Conservation (phyloP, 1,284 basidiomycete genomes). For the Limonomyces culmigenus region DNA sequence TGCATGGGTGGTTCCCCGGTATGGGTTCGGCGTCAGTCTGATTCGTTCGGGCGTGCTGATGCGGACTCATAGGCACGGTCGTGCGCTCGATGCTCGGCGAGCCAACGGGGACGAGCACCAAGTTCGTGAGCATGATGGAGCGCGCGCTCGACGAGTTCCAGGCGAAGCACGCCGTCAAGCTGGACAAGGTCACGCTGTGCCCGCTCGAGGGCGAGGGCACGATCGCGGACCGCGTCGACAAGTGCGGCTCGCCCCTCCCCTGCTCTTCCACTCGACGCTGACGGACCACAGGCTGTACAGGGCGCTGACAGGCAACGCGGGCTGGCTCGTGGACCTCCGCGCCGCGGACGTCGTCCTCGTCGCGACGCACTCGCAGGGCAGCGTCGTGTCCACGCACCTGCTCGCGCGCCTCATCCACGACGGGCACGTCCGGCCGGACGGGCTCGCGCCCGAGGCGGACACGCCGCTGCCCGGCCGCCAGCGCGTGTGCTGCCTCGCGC, state of each 20-base stretch:
- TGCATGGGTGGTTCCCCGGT: conserved; percentile 77
- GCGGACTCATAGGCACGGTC: conserved; percentile 18
- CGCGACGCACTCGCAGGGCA: conserved; percentile 89
- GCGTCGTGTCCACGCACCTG: conserved; percentile 82
- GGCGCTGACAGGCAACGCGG: conserved; percentile 52
- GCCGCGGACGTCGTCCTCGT: conserved; percentile 84
- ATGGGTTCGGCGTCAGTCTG: conserved; percentile 3
- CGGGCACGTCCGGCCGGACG: conserved; percentile 57
- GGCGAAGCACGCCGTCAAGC: conserved; percentile 35
- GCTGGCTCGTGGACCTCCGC: conserved; percentile 80
- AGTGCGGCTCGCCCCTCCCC: conserved; percentile 26
- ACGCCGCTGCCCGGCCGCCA: conserved; percentile 33
- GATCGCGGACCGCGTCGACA: conserved; percentile 71
- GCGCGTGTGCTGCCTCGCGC: conserved; percentile 63
- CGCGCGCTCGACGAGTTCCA: conserved; percentile 61
- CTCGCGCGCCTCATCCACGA: conserved; percentile 72
- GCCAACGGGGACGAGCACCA: conserved; percentile 83
- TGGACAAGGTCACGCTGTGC: conserved; percentile 72
- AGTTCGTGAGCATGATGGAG: conserved; percentile 79
- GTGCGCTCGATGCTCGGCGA: conserved; percentile 15
- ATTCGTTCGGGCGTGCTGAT: background rate
- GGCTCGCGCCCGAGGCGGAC: conserved; percentile 13
- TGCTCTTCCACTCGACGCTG: background rate
- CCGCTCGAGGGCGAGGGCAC: conserved; percentile 90
- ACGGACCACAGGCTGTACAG: conserved; percentile 61